Conservation (phyloP, 306 rosid species). For the Castanea sativa region DNA sequence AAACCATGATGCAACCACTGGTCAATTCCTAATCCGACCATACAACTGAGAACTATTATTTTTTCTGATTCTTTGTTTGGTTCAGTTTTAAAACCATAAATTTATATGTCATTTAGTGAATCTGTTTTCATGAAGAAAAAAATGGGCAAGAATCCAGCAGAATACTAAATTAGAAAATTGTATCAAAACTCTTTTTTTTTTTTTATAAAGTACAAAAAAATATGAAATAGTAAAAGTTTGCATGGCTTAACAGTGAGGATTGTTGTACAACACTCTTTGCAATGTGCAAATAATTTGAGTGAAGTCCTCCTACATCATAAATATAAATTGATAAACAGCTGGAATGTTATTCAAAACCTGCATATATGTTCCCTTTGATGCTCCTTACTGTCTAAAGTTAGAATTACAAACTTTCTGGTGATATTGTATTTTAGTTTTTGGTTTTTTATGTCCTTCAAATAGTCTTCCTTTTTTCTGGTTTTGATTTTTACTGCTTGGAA, state of each 20-base stretch:
- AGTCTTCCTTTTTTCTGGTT: background rate
- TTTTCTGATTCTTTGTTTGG: no score
- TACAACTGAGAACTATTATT: no score
- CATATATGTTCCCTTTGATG: background rate
- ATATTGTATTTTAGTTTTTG: background rate
- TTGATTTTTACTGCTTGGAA: constrained; percentile 7
- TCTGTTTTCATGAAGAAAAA: background rate
- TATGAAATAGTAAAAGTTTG: no score
- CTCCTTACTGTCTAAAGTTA: background rate
- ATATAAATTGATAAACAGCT: background rate
- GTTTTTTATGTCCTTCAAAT: background rate
- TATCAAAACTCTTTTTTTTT: background rate
- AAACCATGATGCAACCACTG: no score
- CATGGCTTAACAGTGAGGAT: no score
- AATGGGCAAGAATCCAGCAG: background rate
- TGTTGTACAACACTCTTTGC: no score
- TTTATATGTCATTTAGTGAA: background rate
- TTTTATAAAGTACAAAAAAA: no score
- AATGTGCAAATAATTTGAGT: no score
- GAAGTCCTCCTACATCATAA: no score
- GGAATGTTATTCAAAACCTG: background rate
- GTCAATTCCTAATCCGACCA: no score
- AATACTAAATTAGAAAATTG: background rate
- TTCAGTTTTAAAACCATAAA: no score
- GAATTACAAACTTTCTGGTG: background rate